Evolutionary conservation across 306 rosid genomes (phyloP).

Genomic region (Casuarina equisetifolia): DNA sequence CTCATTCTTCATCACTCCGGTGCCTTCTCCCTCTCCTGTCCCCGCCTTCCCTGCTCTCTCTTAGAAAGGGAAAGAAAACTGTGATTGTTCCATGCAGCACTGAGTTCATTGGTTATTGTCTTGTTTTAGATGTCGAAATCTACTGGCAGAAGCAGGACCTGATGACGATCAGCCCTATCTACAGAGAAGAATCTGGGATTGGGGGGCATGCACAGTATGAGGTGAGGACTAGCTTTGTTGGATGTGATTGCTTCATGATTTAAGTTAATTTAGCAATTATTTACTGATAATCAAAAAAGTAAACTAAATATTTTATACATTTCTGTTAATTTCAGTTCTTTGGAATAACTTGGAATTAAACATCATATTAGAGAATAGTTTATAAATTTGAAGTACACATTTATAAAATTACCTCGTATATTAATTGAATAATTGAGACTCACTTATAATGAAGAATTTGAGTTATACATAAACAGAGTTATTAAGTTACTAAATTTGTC

Average conservation of each 20-base stretch:
- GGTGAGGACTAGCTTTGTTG: slow-evolving; percentile 38
- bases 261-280: neutral
- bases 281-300: neutral
- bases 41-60: neutral
- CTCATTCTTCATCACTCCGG: neutral
- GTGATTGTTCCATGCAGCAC: neutral
- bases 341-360: too few species aligned
- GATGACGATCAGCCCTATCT: slow-evolving; percentile 42
- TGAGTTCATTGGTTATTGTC: slow-evolving; percentile 18
- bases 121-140: slow-evolving; percentile 64
- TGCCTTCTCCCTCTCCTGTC: rapidly evolving
- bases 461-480: neutral
- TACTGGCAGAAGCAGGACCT: slow-evolving; percentile 53
- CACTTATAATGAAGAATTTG: too few species aligned
- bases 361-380: too few species aligned
- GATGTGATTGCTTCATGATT: neutral
- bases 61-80: neutral
- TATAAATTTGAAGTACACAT: too few species aligned
- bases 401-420: too few species aligned
- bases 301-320: too few species aligned
- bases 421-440: too few species aligned
- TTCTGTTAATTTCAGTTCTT: too few species aligned
- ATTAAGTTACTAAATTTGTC: too few species aligned
- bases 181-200: slow-evolving; percentile 64
- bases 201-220: slow-evolving; percentile 69